Evolutionary conservation across 73 alveolate genomes (phyloP).

Genomic region (Tetrahymena borealis): DNA sequence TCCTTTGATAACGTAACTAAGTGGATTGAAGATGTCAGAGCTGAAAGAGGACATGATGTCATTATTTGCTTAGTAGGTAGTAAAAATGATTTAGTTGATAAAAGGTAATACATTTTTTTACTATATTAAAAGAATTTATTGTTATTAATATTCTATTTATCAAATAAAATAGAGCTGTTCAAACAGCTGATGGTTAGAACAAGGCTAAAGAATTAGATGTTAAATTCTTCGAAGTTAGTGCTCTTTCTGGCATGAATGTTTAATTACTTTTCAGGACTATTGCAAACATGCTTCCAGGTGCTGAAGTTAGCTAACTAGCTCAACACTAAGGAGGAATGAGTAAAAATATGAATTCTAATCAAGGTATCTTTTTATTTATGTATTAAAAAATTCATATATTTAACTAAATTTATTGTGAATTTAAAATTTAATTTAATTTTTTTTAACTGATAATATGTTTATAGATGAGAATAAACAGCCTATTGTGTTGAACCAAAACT

Average conservation of each 20-base stretch:
- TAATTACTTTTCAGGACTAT: slow-evolving; percentile 59
- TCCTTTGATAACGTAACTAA: slow-evolving; percentile 58
- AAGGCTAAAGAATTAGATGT: slow-evolving; percentile 75
- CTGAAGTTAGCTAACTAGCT: slow-evolving; percentile 19
- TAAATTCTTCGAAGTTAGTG: slow-evolving; percentile 70
- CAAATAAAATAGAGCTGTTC: slow-evolving; percentile 11
- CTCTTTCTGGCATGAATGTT: slow-evolving; percentile 72
- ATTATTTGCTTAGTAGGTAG: slow-evolving; percentile 75
- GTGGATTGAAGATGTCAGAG: slow-evolving; percentile 84
- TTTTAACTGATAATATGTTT: not conserved
- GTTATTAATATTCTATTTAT: not conserved
- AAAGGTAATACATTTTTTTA: too few relatives aligned
- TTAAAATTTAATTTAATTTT: not conserved
- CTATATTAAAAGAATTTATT: too few relatives aligned
- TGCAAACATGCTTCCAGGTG: slow-evolving; percentile 61
- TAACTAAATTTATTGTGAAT: not conserved
- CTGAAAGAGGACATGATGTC: slow-evolving; percentile 76
- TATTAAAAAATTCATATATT: not conserved
- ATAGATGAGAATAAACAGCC: not conserved
- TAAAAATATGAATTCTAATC: not conserved
- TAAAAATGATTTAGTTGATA: slow-evolving; percentile 66
- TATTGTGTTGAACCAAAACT: not conserved
- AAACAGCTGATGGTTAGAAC: slow-evolving; percentile 60
- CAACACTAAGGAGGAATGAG: not conserved
- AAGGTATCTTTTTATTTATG: not conserved